Conservation (phyloP, 202 grass and related monocot species). For the Musa balbisiana region DNA sequence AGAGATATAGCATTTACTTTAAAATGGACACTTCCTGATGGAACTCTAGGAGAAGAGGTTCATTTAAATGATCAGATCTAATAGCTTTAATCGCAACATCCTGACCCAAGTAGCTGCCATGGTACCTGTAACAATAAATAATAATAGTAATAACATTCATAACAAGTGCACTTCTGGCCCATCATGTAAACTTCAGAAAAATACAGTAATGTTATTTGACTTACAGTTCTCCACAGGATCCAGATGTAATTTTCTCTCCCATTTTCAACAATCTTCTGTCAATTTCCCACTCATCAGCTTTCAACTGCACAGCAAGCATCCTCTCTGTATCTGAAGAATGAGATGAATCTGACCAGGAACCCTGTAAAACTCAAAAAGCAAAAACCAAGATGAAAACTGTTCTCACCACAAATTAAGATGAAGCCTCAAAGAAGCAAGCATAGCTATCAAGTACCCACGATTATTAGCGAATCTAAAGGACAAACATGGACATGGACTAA, state of each 20-base stretch:
- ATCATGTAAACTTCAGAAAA: not conserved
- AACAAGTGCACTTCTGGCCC: not conserved
- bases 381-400: not conserved
- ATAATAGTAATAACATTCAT: conserved; percentile 12
- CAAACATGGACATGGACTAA: too few species aligned
- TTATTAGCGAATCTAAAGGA: too few species aligned
- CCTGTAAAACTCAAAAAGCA: conserved; percentile 42
- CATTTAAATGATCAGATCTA: conserved; percentile 35
- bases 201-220: conserved; percentile 10
- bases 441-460: too few species aligned
- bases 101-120: conserved; percentile 41
- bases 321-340: conserved; percentile 38
- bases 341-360: conserved; percentile 62
- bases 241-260: conserved; percentile 43
- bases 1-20: conserved; percentile 40
- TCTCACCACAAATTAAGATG: too few species aligned
- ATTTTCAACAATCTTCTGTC: conserved; percentile 46
- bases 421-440: too few species aligned
- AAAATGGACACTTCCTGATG: conserved; percentile 54
- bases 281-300: conserved; percentile 46
- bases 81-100: conserved; percentile 60
- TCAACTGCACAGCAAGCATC: conserved; percentile 30
- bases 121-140: conserved; percentile 41
- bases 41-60: conserved; percentile 49
- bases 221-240: conserved; percentile 63